phyloP scores from a whole-genome alignment of 768 basidiomycete genomes.

The Tricholoma hemisulphureum region DNA sequence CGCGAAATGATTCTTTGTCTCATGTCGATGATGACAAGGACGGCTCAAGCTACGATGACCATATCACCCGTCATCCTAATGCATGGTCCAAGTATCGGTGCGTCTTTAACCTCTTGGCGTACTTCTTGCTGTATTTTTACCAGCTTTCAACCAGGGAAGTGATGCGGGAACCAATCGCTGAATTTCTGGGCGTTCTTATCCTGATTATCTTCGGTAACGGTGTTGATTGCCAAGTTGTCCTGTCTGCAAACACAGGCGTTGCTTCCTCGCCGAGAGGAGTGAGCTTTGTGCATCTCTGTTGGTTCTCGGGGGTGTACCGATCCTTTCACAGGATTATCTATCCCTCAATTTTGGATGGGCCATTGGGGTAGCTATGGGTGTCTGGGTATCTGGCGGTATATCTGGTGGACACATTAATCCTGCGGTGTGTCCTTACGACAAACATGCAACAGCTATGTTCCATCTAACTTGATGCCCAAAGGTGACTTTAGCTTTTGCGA shows the following conservation, averaged over 20 bases:
- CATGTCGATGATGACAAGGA: constrained; percentile 4
- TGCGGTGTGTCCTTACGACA: constrained; percentile 43
- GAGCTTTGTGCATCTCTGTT: constrained; percentile 21
- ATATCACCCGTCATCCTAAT: constrained; percentile 45
- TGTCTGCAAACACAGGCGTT: constrained; percentile 46
- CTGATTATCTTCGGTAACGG: constrained; percentile 61
- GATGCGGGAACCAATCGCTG: constrained; percentile 60
- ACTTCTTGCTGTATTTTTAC: not conserved
- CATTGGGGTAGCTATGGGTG: constrained; percentile 60
- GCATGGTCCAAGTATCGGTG: constrained; percentile 58
- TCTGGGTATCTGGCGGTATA: constrained; percentile 63
- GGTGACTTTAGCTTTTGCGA: constrained; percentile 70
- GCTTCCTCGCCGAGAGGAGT: constrained; percentile 55
- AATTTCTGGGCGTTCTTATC: constrained; percentile 60
- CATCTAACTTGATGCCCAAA: constrained; percentile 18
- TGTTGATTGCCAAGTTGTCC: constrained; percentile 53
- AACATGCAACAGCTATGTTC: constrained; percentile 3
- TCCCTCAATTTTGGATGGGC: constrained; percentile 59
- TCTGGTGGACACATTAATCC: constrained; percentile 80
- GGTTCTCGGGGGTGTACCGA: not conserved
- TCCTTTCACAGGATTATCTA: constrained; percentile 37
- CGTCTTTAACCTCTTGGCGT: constrained; percentile 7
- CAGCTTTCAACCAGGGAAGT: constrained; percentile 31
- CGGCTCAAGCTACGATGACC: constrained; percentile 20
- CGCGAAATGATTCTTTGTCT: not conserved